phyloP scores from a whole-genome alignment of 2,329 filamentous ascomycete species.

The Fusarium subglutinans region DNA sequence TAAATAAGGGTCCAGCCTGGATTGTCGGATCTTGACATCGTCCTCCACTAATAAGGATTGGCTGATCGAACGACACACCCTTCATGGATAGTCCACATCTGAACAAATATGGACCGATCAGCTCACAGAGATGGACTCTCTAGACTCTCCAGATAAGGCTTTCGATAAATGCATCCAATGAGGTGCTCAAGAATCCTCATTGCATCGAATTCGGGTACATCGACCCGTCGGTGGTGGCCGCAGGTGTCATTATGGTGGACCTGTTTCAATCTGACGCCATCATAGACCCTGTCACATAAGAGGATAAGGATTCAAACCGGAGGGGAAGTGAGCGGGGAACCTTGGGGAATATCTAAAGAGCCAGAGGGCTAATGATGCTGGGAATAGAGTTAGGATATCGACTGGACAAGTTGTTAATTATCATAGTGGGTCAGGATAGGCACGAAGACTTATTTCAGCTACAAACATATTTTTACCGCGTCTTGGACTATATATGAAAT shows the following conservation, averaged over 20 bases:
- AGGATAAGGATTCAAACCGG: neutral
- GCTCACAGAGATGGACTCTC: neutral
- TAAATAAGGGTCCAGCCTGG: neutral
- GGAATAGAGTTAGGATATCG: neutral
- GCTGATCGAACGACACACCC: neutral
- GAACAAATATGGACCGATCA: neutral
- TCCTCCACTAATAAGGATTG: neutral
- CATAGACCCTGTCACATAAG: conserved; percentile 9
- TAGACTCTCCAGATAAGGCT: neutral
- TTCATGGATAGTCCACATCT: neutral
- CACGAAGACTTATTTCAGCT: neutral
- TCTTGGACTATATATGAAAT: no score
- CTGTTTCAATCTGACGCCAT: conserved; percentile 36
- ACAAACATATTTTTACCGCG: neutral
- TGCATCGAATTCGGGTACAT: neutral
- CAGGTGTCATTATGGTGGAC: conserved; percentile 15
- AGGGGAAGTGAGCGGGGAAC: conserved; percentile 19
- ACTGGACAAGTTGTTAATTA: neutral
- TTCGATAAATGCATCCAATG: conserved; percentile 14
- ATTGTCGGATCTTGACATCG: neutral
- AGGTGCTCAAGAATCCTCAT: neutral
- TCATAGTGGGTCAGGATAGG: neutral
- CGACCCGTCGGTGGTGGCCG: conserved; percentile 31
- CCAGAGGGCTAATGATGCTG: no score
- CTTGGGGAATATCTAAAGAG: neutral